A percentile compares a stretch with the other conserved stretches of the same genome.
Evolutionary conservation across 2,329 filamentous ascomycete genomes (phyloP).

Genomic region (Lasiodiplodia theobromae): DNA sequence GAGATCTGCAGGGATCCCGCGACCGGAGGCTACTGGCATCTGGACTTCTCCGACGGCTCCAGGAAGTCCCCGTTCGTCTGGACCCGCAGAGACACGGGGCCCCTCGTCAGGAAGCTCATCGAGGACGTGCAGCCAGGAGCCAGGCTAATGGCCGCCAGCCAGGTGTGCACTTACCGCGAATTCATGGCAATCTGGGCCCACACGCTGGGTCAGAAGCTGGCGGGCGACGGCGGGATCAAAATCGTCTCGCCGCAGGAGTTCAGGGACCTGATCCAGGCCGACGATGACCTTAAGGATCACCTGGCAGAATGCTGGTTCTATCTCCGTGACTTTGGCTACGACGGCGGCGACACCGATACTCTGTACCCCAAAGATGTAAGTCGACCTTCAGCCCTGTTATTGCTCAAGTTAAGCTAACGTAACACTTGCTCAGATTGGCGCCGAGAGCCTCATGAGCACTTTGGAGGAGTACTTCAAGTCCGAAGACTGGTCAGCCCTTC

Average conservation of each 20-base stretch:
- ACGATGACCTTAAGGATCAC: slow-evolving; percentile 37
- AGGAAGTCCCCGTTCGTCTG: slow-evolving; percentile 46
- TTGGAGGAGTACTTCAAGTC: slow-evolving; percentile 39
- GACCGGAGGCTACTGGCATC: neutral
- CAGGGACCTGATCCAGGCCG: slow-evolving; percentile 37
- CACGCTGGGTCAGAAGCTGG: slow-evolving; percentile 36
- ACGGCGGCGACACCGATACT: slow-evolving; percentile 43
- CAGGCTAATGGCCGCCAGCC: neutral
- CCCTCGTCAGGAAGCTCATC: neutral
- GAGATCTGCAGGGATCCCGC: too few species aligned
- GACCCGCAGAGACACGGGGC: neutral
- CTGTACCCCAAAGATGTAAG: slow-evolving; percentile 39
- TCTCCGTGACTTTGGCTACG: slow-evolving; percentile 47
- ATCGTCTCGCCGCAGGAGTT: slow-evolving; percentile 28
- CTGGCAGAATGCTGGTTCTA: slow-evolving; percentile 44
- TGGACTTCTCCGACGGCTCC: slow-evolving; percentile 35
- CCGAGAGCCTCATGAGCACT: slow-evolving; percentile 35
- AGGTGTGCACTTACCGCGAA: neutral
- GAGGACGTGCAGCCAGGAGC: neutral
- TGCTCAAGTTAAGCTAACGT: neutral
- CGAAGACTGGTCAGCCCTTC: slow-evolving; percentile 36
- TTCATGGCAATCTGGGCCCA: neutral
- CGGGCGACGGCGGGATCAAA: slow-evolving; percentile 31
- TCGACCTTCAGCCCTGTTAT: neutral
- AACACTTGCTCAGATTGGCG: slow-evolving; percentile 22